Evolutionary conservation across 495 filamentous ascomycete species (phyloP), one percentile per base, ranked within the genome.

Genomic region (Aspergillus wentii): DNA sequence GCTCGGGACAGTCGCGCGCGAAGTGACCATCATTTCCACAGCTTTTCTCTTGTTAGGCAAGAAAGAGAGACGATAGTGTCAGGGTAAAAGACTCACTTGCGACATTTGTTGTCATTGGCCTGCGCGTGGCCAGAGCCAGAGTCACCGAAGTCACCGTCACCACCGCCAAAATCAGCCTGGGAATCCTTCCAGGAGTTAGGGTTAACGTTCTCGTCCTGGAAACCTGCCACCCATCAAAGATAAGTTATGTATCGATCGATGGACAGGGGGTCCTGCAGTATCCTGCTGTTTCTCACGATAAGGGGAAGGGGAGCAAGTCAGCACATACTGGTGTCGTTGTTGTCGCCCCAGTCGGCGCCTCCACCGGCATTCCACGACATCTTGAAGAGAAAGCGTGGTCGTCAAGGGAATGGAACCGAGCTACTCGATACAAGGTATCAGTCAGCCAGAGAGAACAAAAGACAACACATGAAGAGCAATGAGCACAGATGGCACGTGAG

Each of bases 1-100:
- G 68, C 21, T 75, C 61, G 1, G 71, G 67, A 45, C 79, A 83
- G 17, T 80, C 68, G 21, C 76, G 73, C 26, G 76, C 70, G 43
- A 79, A 74, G 43, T 84, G 80, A 16, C 66, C 75, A 11, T 57
- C 39, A 8, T 61, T 42, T 31, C 68, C 57, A 44, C 79, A 83
- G 48, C 78, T 83, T 33, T n/a, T 25, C 8, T 4, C 8, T 5
- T 9, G 16, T 43, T n/a, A 43, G 41, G 16, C 35, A 41, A 15
- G 13, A 40, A 33, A 14, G 11, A 22, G n/a, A 48, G 3, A 22
- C 2, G 22, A 34, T n/a, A 42, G 36, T 3, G 2, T 8, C 8
- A 19, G 17, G 22, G n/a, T n/a, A n/a, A 15, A 11, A 8, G 9
- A 64, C 68, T 49, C 48, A 77, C 73, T 59, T 64, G 53, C 71